Evolutionary conservation across 2,329 filamentous ascomycete species (phyloP).

Genomic region (Leptoxyphium fumago): DNA sequence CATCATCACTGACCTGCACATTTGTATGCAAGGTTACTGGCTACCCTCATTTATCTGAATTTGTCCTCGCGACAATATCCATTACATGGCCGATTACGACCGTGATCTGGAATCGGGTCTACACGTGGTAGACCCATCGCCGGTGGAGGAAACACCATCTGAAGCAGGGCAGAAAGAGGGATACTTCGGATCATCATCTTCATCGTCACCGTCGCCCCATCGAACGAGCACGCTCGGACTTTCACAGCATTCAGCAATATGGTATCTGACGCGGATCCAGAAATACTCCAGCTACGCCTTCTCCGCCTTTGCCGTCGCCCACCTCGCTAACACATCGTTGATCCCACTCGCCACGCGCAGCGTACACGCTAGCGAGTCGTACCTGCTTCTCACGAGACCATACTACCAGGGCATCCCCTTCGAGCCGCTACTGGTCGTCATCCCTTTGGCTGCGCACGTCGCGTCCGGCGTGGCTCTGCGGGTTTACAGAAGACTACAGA

Average conservation of each 20-base stretch:
- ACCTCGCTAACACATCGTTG: slow-evolving; percentile 68
- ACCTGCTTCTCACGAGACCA: slow-evolving; percentile 78
- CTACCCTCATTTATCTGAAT: not conserved
- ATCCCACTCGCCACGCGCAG: slow-evolving; percentile 63
- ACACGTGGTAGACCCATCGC: slow-evolving; percentile 66
- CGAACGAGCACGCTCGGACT: slow-evolving; percentile 36
- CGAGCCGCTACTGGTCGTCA: slow-evolving; percentile 64
- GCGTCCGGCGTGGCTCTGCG: slow-evolving; percentile 63
- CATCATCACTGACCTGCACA: too few relatives aligned
- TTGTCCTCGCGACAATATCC: not conserved
- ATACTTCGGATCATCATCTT: slow-evolving; percentile 26
- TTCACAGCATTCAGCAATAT: slow-evolving; percentile 56
- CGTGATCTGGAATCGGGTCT: slow-evolving; percentile 25
- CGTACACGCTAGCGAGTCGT: slow-evolving; percentile 62
- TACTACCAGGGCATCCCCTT: slow-evolving; percentile 75
- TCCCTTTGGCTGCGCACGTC: slow-evolving; percentile 64
- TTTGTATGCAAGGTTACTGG: too few relatives aligned
- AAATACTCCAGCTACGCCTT: slow-evolving; percentile 82
- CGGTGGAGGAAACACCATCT: slow-evolving; percentile 46
- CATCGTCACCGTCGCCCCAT: slow-evolving; percentile 10
- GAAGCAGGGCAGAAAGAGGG: slow-evolving; percentile 32
- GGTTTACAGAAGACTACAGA: slow-evolving; percentile 56
- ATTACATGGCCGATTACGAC: not conserved
- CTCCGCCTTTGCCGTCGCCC: slow-evolving; percentile 58
- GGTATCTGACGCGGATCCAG: slow-evolving; percentile 65